Percentiles rank a stretch among this genome's conserved stretches.
Evolutionary conservation across 2,329 filamentous ascomycete genomes (phyloP).

Genomic region (Scytalidium sp.): DNA sequence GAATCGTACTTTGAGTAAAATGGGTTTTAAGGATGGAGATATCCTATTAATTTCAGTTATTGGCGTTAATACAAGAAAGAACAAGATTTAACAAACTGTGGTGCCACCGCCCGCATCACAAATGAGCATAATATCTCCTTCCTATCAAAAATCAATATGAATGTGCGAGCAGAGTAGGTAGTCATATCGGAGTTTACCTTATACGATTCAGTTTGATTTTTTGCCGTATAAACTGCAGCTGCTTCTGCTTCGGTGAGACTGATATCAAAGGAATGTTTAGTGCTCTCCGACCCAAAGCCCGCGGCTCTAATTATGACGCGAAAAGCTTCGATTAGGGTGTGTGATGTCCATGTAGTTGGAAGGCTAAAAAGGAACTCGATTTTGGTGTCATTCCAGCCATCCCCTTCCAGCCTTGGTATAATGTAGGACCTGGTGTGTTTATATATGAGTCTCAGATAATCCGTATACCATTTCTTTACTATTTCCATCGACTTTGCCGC

Average conservation of each 20-base stretch:
- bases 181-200: constrained; percentile 2
- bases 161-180: not conserved
- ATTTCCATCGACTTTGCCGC: constrained; percentile 12
- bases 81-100: constrained; percentile 6
- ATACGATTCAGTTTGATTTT: constrained; percentile 23
- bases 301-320: constrained; percentile 25
- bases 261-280: constrained; percentile 36
- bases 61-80: too few relatives aligned
- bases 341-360: constrained; percentile 37
- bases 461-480: constrained; percentile 7
- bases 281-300: constrained; percentile 22
- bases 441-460: constrained; percentile 29
- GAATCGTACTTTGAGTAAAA: constrained; percentile 21
- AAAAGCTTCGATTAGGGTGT: constrained; percentile 31
- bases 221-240: constrained; percentile 46
- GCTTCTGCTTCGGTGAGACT: constrained; percentile 52
- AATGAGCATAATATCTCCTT: constrained; percentile 40
- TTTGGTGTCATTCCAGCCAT: constrained; percentile 16
- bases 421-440: constrained; percentile 30
- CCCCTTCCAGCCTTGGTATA: constrained; percentile 19
- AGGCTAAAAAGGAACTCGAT: constrained; percentile 40
- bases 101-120: constrained; percentile 51
- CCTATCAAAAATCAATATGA: not conserved
- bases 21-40: constrained; percentile 33
- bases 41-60: constrained; percentile 26